Percentiles rank a stretch among this genome's conserved stretches.
phyloP scores from a whole-genome alignment of 495 filamentous ascomycete genomes.

The Terfezia boudieri region DNA sequence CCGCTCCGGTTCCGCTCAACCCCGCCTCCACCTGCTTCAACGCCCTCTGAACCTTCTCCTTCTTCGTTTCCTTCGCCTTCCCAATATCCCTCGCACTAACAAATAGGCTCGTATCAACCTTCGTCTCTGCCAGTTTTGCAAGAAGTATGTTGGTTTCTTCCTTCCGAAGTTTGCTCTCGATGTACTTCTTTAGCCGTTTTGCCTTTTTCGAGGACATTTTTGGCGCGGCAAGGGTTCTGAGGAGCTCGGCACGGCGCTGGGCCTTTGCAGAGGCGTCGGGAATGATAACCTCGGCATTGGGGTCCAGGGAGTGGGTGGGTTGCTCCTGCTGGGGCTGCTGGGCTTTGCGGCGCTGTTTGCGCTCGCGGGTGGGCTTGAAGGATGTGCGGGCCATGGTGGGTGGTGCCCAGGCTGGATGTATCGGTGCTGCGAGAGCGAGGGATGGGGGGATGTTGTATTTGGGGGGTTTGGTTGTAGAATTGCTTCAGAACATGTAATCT shows the following conservation, averaged over 20 bases:
- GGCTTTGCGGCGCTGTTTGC: conserved; percentile 12
- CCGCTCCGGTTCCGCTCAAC: conserved; percentile 27
- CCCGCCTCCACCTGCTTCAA: conserved; percentile 36
- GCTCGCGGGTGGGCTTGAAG: conserved; percentile 16
- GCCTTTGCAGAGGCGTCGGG: conserved; percentile 39
- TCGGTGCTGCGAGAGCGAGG: too few species aligned
- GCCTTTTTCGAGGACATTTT: conserved; percentile 79
- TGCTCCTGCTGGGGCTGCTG: background rate
- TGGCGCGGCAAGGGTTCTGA: conserved; percentile 20
- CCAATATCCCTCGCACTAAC: conserved; percentile 56
- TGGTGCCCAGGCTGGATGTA: too few species aligned
- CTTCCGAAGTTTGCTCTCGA: conserved; percentile 68
- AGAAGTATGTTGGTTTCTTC: conserved; percentile 76
- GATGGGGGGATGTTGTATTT: too few species aligned
- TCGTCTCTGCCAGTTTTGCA: conserved; percentile 52
- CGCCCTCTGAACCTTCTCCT: conserved; percentile 37
- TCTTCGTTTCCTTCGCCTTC: conserved; percentile 38
- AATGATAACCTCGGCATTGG: conserved; percentile 9
- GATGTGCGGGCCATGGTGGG: conserved; percentile 13
- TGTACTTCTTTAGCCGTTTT: conserved; percentile 90
- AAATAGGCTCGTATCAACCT: conserved; percentile 61
- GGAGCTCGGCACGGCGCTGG: conserved; percentile 23
- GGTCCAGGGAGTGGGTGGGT: background rate
- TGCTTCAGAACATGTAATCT: too few species aligned
- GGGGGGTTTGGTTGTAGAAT: too few species aligned